Evolutionary conservation across 495 filamentous ascomycete species (phyloP), one percentile per base, ranked within the genome.

Genomic region (Penicillium samsonianum): DNA sequence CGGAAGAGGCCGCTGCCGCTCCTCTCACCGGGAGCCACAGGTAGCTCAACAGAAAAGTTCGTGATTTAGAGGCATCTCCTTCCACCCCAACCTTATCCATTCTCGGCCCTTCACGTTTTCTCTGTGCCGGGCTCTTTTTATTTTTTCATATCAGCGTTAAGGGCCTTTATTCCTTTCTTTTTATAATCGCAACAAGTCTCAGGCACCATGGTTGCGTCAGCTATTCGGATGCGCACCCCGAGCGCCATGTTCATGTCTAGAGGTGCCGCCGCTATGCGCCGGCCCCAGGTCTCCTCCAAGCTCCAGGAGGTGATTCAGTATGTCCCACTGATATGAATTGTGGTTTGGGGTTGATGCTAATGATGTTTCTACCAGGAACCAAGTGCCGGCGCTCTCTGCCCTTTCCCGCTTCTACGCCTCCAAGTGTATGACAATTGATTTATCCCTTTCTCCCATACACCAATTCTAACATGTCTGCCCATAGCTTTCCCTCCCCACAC

Each of bases 401-500:
- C 79, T 90, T 64, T 80, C 84, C 57, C 78, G 88, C 70, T 89
- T 79, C 73, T 90, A 91, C 81, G 87, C 88, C 68, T 88, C 86
- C 30, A 91, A 90, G 81, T 84, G 88, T 91, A 81, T 71, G 79
- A 58, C 49, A 55, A 53, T 52, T 57, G 59, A 56, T 28, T 46
- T 38, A 30, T 52, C 49, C 50, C 38, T 23, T 30, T 46, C 26
- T 57, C 20, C 58, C 16, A 49, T 19, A 25, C 53, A 33, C 33
- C 48, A 41, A 55, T 47, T 56, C 65, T 72, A 63, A 70, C 60
- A 64, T 61, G 12, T 61, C 50, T 53, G 60, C 42, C 43, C 46
- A 51, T 63, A 91, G 88, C 86, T 50, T 99, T 90, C 78, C 95
- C 95, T 58, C 85, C 92, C 41, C 94, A 99, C 77, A 91, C 88